Evolutionary conservation across 2,329 filamentous ascomycete genomes (phyloP).

Genomic region (Hyphodiscus sp.): DNA sequence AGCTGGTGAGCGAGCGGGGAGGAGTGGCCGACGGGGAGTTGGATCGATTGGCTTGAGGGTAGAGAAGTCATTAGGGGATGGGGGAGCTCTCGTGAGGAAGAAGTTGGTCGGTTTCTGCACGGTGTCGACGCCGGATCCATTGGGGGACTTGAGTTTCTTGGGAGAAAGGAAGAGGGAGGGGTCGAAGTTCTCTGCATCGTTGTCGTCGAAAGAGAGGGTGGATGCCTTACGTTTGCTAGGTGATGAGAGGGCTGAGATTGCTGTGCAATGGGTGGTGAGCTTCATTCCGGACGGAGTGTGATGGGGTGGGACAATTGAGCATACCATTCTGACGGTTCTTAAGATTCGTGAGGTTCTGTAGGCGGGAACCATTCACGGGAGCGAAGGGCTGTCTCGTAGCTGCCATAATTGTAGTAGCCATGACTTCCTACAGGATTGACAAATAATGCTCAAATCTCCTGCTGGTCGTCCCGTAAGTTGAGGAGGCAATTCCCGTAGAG

Average conservation of each 20-base stretch:
- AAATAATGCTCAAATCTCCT: not conserved
- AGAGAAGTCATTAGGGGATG: slow-evolving; percentile 26
- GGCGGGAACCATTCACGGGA: slow-evolving; percentile 60
- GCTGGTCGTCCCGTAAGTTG: not conserved
- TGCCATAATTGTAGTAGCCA: slow-evolving; percentile 27
- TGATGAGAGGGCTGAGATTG: slow-evolving; percentile 6
- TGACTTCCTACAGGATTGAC: not conserved
- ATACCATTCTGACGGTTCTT: slow-evolving; percentile 75
- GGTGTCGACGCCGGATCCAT: not conserved
- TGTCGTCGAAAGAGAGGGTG: slow-evolving; percentile 32
- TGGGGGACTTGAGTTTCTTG: slow-evolving; percentile 40
- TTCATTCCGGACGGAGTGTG: slow-evolving; percentile 10
- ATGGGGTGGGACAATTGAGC: slow-evolving; percentile 4
- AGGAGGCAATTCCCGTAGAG: not conserved
- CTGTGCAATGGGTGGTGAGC: slow-evolving; percentile 21
- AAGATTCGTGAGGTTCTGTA: slow-evolving; percentile 65
- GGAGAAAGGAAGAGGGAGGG: slow-evolving; percentile 42
- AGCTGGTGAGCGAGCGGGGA: slow-evolving; percentile 48
- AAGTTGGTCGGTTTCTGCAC: slow-evolving; percentile 8
- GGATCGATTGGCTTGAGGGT: slow-evolving; percentile 18
- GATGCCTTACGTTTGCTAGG: slow-evolving; percentile 54
- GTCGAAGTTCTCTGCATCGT: slow-evolving; percentile 58
- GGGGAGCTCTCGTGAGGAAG: slow-evolving; percentile 29
- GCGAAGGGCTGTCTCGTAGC: slow-evolving; percentile 62
- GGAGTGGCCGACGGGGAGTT: slow-evolving; percentile 31